Percentiles rank a stretch among this genome's conserved stretches.
These are phyloP conservation scores for Trichoderma gamsii DNA, from an alignment of 495 filamentous ascomycete species.

Conservation along the genomic window DNA sequence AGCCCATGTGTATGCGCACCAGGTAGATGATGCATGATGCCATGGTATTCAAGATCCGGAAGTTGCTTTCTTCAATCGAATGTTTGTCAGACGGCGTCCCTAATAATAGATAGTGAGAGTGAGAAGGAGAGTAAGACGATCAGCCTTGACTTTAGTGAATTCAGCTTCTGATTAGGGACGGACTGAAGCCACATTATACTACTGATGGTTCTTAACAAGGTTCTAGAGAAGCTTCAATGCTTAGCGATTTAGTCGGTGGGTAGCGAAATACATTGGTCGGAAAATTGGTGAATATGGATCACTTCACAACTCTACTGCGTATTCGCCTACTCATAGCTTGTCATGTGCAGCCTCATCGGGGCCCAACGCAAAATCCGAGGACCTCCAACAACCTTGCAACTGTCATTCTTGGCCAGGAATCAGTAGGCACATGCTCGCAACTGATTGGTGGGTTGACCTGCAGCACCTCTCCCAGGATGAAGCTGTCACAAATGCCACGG, in stretches of 20 bases:
- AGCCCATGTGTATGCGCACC: not conserved
- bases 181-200: not conserved
- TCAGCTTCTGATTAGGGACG: too few species aligned
- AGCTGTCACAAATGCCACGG: not conserved
- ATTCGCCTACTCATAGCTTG: not conserved
- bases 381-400: not conserved
- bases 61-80: not conserved
- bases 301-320: not conserved
- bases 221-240: slow-evolving; percentile 8
- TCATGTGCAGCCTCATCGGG: not conserved
- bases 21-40: not conserved
- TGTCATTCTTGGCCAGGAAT: not conserved
- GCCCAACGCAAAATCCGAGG: not conserved
- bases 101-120: not conserved
- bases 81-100: not conserved
- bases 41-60: not conserved
- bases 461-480: not conserved
- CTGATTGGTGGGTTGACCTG: not conserved
- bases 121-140: not conserved
- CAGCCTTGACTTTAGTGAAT: too few species aligned
- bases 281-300: not conserved
- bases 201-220: slow-evolving; percentile 1
- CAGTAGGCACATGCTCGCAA: not conserved
- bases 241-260: not conserved
- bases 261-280: not conserved